Evolutionary conservation across 176 grass and related monocot species (phyloP).

Genomic region (bread wheat (Triticum aestivum)): IWGSC_CS_RefSeq_v2.1 NC_057808.1:32502825-32503324

Average conservation of each 20-base stretch:
- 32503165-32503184: slow-evolving; percentile 95
- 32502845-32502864: neutral
- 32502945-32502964: slow-evolving; percentile 9
- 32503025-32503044: neutral
- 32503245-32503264: neutral
- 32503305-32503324: slow-evolving; percentile 62
- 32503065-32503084: neutral
- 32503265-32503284: slow-evolving; percentile 98
- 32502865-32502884: neutral
- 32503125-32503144: slow-evolving; percentile 55
- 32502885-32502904: neutral
- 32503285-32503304: slow-evolving; percentile 93
- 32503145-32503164: slow-evolving; percentile 89
- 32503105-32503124: slow-evolving; percentile 62
- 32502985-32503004: neutral
- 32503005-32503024: neutral
- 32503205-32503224: neutral
- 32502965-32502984: neutral
- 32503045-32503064: neutral
- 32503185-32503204: slow-evolving; percentile 61
- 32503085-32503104: neutral
- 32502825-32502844: neutral
- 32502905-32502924: neutral
- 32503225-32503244: neutral
- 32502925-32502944: neutral